These are phyloP conservation scores for Cercospora zeae-maydis DNA, from an alignment of 2,329 filamentous ascomycete genomes.

Conservation along the genomic window DNA sequence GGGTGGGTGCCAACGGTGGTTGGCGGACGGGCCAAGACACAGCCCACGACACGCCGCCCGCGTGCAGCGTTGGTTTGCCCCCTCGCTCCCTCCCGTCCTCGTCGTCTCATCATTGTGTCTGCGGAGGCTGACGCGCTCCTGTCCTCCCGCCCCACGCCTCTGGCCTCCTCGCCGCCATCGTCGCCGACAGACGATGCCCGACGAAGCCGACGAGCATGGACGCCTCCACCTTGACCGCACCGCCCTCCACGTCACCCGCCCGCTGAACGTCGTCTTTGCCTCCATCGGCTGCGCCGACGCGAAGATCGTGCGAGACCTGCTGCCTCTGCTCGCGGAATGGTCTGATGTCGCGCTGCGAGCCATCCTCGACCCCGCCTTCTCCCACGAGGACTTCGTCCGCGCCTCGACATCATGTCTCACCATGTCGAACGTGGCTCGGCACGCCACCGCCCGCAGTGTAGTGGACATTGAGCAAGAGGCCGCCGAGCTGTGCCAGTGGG, in stretches of 20 bases:
- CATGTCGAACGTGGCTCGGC: slow-evolving; percentile 31
- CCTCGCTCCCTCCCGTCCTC: neutral
- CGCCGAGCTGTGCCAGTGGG: slow-evolving; percentile 77
- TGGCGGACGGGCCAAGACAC: neutral
- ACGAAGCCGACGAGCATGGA: slow-evolving; percentile 8
- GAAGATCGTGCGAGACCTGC: slow-evolving; percentile 33
- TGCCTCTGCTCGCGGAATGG: slow-evolving; percentile 33
- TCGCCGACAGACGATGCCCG: slow-evolving; percentile 5
- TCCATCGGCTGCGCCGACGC: slow-evolving; percentile 35
- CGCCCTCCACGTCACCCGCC: slow-evolving; percentile 14
- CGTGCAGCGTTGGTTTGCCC: neutral
- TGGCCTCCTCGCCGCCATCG: neutral
- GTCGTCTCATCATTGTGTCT: neutral
- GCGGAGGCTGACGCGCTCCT: neutral
- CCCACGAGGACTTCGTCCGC: slow-evolving; percentile 34
- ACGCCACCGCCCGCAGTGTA: slow-evolving; percentile 22
- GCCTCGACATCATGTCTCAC: slow-evolving; percentile 35
- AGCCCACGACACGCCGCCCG: neutral
- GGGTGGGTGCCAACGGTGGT: neutral
- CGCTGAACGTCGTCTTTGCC: slow-evolving; percentile 37
- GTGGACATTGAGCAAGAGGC: slow-evolving; percentile 41
- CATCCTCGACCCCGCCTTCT: slow-evolving; percentile 35
- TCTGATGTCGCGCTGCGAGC: slow-evolving; percentile 36
- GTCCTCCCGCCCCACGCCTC: neutral
- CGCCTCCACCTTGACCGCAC: neutral